phyloP scores from a whole-genome alignment of 495 filamentous ascomycete genomes.

The Diplogelasinospora grovesii region DNA sequence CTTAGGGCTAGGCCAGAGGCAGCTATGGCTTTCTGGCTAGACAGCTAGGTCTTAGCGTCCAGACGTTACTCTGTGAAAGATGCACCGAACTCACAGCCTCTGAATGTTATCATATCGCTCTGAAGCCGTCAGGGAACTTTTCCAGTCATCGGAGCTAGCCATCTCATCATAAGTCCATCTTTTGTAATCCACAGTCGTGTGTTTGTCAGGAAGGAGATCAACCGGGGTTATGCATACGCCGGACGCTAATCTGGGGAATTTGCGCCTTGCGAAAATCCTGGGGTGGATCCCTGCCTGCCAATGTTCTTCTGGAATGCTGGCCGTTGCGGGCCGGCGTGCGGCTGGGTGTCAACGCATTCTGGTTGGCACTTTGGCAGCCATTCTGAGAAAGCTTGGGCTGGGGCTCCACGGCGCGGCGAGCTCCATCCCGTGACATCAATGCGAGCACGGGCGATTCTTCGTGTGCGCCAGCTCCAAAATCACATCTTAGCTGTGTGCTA shows the following conservation, averaged over 20 bases:
- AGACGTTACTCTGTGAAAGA: not conserved
- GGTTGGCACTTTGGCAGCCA: not conserved
- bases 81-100: slow-evolving; percentile 33
- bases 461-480: no score
- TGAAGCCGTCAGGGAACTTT: slow-evolving; percentile 32
- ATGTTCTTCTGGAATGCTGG: no score
- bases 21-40: slow-evolving; percentile 13
- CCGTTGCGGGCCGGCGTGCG: not conserved
- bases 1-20: slow-evolving; percentile 13
- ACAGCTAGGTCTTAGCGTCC: slow-evolving; percentile 6
- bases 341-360: not conserved
- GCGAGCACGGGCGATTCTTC: no score
- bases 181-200: not conserved
- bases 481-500: no score
- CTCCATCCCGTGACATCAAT: no score
- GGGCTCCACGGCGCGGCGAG: no score
- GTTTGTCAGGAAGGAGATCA: not conserved
- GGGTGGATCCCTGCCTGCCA: no score
- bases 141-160: slow-evolving; percentile 15
- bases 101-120: slow-evolving; percentile 49
- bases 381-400: not conserved
- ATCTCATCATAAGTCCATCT: slow-evolving; percentile 10
- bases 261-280: slow-evolving; percentile 1
- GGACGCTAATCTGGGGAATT: not conserved
- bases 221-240: not conserved